These are phyloP conservation scores for Saturnispora zaruensis DNA, from an alignment of 805 yeast species.

Conservation along the genomic window DNA sequence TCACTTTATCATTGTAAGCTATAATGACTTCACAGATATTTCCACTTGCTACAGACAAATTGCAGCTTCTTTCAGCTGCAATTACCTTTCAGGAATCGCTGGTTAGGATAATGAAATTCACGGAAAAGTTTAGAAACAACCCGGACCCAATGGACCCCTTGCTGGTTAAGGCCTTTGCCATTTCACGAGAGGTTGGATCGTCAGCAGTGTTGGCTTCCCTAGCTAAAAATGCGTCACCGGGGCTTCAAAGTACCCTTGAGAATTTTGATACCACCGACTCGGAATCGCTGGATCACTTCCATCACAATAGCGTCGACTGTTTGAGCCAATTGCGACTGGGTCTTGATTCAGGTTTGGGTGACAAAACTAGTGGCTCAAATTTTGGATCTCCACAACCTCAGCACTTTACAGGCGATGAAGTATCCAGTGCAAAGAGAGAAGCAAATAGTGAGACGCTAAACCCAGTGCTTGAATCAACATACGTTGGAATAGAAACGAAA, in stretches of 20 bases:
- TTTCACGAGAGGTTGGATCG: not conserved
- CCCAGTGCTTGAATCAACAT: not conserved
- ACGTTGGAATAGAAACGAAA: not conserved
- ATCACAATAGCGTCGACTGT: not conserved
- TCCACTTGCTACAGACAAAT: not conserved
- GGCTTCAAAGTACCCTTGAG: too few relatives aligned
- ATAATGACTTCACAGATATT: constrained; percentile 1
- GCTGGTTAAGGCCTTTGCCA: not conserved
- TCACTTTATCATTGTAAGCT: not conserved
- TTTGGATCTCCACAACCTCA: not conserved
- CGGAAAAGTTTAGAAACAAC: not conserved
- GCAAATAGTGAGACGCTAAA: not conserved
- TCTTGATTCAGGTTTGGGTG: not conserved
- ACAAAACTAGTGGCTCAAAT: not conserved
- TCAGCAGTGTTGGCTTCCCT: not conserved
- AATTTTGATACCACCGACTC: not conserved
- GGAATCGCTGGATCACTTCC: not conserved
- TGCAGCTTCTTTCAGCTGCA: not conserved
- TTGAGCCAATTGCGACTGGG: not conserved
- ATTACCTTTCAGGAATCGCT: not conserved
- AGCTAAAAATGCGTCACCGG: too few relatives aligned
- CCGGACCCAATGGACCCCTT: constrained; percentile 1
- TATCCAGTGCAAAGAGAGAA: not conserved
- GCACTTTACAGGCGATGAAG: not conserved
- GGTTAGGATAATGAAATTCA: not conserved